Percentiles rank a stretch among this genome's conserved stretches.
These are phyloP conservation scores for Apiosordaria backusii DNA, from an alignment of 495 filamentous ascomycete genomes.

Conservation along the genomic window DNA sequence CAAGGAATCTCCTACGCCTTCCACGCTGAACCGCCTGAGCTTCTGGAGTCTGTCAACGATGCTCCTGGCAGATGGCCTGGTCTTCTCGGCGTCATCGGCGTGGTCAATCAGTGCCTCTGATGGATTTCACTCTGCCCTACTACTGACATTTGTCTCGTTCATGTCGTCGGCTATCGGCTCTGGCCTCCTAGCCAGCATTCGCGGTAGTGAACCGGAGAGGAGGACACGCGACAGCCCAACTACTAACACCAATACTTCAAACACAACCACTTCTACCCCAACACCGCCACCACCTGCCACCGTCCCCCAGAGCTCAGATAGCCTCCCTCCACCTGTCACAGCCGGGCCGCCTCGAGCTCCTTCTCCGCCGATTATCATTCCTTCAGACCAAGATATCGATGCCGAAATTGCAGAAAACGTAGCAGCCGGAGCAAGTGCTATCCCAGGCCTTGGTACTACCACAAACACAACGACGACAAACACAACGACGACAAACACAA, in stretches of 20 bases:
- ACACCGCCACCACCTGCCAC: slow-evolving; percentile 15
- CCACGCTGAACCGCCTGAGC: slow-evolving; percentile 84
- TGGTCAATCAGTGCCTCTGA: slow-evolving; percentile 61
- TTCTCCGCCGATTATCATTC: slow-evolving; percentile 66
- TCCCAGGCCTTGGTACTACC: slow-evolving; percentile 10
- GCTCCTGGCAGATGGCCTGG: slow-evolving; percentile 76
- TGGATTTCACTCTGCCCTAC: slow-evolving; percentile 65
- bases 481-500: neutral
- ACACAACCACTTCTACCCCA: slow-evolving; percentile 34
- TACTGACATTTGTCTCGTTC: slow-evolving; percentile 70
- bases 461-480: too few relatives aligned
- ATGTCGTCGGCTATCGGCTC: slow-evolving; percentile 62
- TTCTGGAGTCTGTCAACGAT: slow-evolving; percentile 83
- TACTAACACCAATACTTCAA: slow-evolving; percentile 29
- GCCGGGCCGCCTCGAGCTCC: slow-evolving; percentile 37
- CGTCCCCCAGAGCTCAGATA: slow-evolving; percentile 36
- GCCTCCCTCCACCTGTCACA: slow-evolving; percentile 62
- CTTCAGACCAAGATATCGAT: slow-evolving; percentile 78
- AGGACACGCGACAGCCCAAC: slow-evolving; percentile 59
- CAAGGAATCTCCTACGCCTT: slow-evolving; percentile 91
- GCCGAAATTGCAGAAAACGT: slow-evolving; percentile 50
- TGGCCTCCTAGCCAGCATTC: slow-evolving; percentile 84
- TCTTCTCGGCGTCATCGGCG: slow-evolving; percentile 57
- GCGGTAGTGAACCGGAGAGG: slow-evolving; percentile 59
- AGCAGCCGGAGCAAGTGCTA: slow-evolving; percentile 31